Conservation (phyloP, 441 rosid species). For the Sinapis alba region DNA sequence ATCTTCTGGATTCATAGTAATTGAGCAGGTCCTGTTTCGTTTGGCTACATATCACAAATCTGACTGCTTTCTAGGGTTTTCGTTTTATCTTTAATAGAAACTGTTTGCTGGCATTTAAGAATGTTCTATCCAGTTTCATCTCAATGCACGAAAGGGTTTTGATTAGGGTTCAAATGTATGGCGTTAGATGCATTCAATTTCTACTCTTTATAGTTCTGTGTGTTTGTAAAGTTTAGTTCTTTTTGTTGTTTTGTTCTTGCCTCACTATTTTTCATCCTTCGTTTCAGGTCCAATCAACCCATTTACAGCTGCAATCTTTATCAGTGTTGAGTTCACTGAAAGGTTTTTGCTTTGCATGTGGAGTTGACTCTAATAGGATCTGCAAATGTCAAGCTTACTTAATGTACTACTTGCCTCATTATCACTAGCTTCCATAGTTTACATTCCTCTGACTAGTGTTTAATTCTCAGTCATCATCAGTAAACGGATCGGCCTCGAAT, state of each 20-base stretch:
- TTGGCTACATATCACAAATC: slow-evolving; percentile 4
- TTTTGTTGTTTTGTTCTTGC: not conserved
- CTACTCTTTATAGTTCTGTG: slow-evolving; percentile 9
- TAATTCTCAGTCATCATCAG: slow-evolving; percentile 80
- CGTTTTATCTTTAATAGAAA: not conserved
- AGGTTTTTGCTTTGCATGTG: slow-evolving; percentile 50
- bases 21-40: not conserved
- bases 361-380: slow-evolving; percentile 46
- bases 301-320: not conserved
- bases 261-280: not conserved
- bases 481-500: slow-evolving; percentile 83
- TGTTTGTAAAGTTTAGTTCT: not conserved
- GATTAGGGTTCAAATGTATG: not conserved
- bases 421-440: not conserved
- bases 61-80: slow-evolving; percentile 28
- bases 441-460: slow-evolving; percentile 22
- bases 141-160: not conserved
- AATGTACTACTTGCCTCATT: slow-evolving; percentile 66
- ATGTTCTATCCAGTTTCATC: slow-evolving; percentile 1
- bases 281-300: slow-evolving; percentile 33
- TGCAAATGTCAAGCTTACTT: slow-evolving; percentile 88
- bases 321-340: slow-evolving; percentile 26
- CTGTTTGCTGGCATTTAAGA: slow-evolving; percentile 1
- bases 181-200: not conserved
- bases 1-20: not conserved